Conservation (phyloP, 345 rosid species). For the Pistacia vera region DNA sequence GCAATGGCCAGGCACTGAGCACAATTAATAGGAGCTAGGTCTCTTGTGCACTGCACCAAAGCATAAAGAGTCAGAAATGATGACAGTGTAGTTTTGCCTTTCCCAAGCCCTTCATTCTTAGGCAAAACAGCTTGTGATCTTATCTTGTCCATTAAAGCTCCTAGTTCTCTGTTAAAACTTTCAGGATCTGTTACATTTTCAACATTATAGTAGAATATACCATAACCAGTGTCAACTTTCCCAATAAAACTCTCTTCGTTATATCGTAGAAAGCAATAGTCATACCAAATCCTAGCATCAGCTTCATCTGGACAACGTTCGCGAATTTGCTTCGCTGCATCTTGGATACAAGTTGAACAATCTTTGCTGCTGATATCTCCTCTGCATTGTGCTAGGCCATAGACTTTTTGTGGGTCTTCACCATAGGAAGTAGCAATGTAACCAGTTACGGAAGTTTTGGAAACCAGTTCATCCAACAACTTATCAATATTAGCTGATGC, state of each 20-base stretch:
- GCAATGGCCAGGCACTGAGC: constrained; percentile 80
- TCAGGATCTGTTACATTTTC: constrained; percentile 57
- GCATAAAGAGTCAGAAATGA: constrained; percentile 62
- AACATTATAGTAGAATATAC: constrained; percentile 52
- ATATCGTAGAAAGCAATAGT: constrained; percentile 67
- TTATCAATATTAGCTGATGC: constrained; percentile 45
- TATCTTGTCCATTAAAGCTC: constrained; percentile 43
- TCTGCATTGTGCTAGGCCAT: constrained; percentile 83
- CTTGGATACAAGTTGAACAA: constrained; percentile 59
- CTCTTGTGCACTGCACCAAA: constrained; percentile 73
- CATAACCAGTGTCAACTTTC: constrained; percentile 49
- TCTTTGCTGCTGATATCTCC: constrained; percentile 60
- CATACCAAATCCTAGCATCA: constrained; percentile 70
- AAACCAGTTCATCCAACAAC: constrained; percentile 41
- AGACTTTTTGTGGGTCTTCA: constrained; percentile 40
- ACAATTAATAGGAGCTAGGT: constrained; percentile 51
- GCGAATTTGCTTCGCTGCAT: constrained; percentile 61
- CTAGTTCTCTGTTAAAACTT: constrained; percentile 53
- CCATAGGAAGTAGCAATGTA: constrained; percentile 46
- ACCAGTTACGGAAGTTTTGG: constrained; percentile 45
- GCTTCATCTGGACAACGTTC: constrained; percentile 54
- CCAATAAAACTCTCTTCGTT: constrained; percentile 45
- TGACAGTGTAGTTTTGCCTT: constrained; percentile 51
- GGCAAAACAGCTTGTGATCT: constrained; percentile 55
- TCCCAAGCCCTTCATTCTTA: constrained; percentile 58